These are phyloP conservation scores for Diddensiella santjacobensis DNA, from an alignment of 805 yeast species.

Conservation along the genomic window DNA sequence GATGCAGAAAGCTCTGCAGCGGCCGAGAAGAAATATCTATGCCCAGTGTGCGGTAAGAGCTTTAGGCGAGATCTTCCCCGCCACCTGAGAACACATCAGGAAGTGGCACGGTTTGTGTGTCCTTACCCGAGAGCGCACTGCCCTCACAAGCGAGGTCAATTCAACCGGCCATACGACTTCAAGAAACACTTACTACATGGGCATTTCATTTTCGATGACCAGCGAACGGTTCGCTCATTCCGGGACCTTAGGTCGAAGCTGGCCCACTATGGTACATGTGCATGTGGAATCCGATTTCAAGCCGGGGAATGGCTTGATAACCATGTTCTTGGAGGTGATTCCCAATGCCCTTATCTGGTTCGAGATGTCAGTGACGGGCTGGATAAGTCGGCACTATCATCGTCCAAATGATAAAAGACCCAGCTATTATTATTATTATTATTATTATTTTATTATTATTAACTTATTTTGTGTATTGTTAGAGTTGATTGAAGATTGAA, in stretches of 20 bases:
- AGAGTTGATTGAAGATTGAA: too few relatives aligned
- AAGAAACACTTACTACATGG: constrained; percentile 60
- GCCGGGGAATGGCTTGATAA: constrained; percentile 55
- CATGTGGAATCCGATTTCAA: constrained; percentile 46
- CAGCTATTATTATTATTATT: too few relatives aligned
- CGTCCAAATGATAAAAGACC: too few relatives aligned
- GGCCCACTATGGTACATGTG: constrained; percentile 48
- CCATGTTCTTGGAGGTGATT: constrained; percentile 40
- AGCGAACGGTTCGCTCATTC: constrained; percentile 38
- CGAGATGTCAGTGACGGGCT: not conserved
- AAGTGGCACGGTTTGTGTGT: constrained; percentile 54
- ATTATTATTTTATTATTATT: too few relatives aligned
- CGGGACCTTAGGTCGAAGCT: constrained; percentile 54
- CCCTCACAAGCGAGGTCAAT: constrained; percentile 55
- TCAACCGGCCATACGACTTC: constrained; percentile 65
- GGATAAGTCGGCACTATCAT: too few relatives aligned
- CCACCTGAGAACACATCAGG: constrained; percentile 60
- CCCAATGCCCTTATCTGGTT: constrained; percentile 15
- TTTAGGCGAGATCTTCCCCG: constrained; percentile 60
- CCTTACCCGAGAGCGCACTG: constrained; percentile 54
- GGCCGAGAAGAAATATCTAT: constrained; percentile 29
- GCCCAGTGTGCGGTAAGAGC: constrained; percentile 50
- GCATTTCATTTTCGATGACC: constrained; percentile 54
- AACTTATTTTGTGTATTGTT: too few relatives aligned
- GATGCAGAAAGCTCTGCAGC: not conserved